Percentiles rank a stretch among this genome's conserved stretches.
These are phyloP conservation scores for Citrus sinensis DNA, from an alignment of 345 rosid species.

Conservation along the genomic window DNA sequence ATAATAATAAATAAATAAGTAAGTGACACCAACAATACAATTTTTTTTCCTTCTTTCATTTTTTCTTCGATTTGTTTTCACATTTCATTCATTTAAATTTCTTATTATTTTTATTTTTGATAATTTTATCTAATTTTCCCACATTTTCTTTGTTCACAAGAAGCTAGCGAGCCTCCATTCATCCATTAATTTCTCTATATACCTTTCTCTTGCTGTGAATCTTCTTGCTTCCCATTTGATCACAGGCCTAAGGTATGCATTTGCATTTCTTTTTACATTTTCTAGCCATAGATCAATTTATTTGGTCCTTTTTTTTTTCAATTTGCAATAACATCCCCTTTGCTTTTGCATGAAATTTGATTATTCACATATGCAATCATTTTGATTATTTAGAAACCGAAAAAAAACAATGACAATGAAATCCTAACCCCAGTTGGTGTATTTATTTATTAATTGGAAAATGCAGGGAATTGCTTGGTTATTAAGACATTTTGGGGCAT, in stretches of 20 bases:
- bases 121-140: background rate
- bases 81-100: background rate
- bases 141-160: background rate
- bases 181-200: background rate
- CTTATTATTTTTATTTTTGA: conserved; percentile 7
- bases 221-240: conserved; percentile 8
- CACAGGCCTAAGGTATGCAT: conserved; percentile 7
- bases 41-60: background rate
- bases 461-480: conserved; percentile 14
- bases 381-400: background rate
- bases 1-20: no score
- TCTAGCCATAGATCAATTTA: background rate
- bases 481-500: background rate
- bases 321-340: background rate
- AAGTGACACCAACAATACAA: background rate
- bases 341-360: background rate
- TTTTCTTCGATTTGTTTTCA: background rate
- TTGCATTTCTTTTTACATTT: background rate
- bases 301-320: background rate
- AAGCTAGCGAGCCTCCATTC: background rate
- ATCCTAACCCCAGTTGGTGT: background rate
- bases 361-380: background rate
- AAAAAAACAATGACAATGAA: background rate
- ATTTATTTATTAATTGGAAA: background rate
- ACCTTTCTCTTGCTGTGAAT: background rate